Evolutionary conservation across 208 protist species (phyloP).

Genomic region (Naegleria lovaniensis): DNA sequence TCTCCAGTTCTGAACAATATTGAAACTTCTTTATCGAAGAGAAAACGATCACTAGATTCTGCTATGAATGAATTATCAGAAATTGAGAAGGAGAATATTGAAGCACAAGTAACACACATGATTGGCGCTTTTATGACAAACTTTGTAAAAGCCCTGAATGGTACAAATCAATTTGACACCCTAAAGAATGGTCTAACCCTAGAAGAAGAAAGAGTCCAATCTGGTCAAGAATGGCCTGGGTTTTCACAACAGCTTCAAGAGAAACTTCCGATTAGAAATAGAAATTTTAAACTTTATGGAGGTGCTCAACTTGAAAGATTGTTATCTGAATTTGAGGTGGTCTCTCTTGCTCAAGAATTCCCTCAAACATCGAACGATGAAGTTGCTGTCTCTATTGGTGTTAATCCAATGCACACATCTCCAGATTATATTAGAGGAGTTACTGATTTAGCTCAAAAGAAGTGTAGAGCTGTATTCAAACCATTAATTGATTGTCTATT

Average conservation of each 20-base stretch:
- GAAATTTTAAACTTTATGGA: constrained; percentile 46
- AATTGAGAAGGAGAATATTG: constrained; percentile 36
- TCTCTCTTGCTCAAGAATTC: constrained; percentile 50
- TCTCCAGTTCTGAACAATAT: constrained; percentile 39
- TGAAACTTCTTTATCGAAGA: constrained; percentile 14
- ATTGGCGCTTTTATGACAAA: constrained; percentile 40
- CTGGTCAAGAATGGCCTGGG: constrained; percentile 40
- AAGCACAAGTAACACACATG: constrained; percentile 37
- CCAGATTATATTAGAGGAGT: constrained; percentile 45
- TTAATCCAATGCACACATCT: constrained; percentile 45
- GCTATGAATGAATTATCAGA: constrained; percentile 43
- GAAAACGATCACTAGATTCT: constrained; percentile 20
- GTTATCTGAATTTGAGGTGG: constrained; percentile 53
- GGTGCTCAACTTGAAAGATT: constrained; percentile 52
- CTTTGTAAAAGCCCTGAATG: constrained; percentile 43
- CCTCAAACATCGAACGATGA: constrained; percentile 50
- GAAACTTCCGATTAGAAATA: constrained; percentile 43
- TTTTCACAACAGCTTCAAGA: constrained; percentile 39
- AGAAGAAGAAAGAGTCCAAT: constrained; percentile 38
- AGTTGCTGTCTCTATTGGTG: constrained; percentile 51
- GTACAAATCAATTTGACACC: constrained; percentile 48
- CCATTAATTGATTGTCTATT: constrained; percentile 49
- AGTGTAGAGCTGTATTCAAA: constrained; percentile 32
- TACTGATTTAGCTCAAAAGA: constrained; percentile 39
- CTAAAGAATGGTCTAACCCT: constrained; percentile 47